These are phyloP conservation scores for Carpinus viminea DNA, from an alignment of 306 rosid genomes.

Conservation along the genomic window DNA sequence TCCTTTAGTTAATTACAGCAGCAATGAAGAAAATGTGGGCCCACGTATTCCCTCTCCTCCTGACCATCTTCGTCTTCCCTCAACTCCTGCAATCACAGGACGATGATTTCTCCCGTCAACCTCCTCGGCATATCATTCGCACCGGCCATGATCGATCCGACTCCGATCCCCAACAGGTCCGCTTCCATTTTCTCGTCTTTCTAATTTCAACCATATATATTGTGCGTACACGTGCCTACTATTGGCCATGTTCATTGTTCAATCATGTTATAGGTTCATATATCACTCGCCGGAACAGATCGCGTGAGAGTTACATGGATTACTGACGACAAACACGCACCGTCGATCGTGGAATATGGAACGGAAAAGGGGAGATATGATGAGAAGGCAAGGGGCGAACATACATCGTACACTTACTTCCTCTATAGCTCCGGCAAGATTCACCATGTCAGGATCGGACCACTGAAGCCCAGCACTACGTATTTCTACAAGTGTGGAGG, in stretches of 20 bases:
- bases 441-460: constrained; percentile 48
- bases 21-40: constrained; percentile 1
- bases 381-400: constrained; percentile 31
- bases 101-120: constrained; percentile 28
- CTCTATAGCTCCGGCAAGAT: constrained; percentile 42
- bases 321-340: constrained; percentile 40
- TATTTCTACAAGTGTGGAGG: constrained; percentile 47
- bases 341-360: constrained; percentile 43
- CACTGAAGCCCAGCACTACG: constrained; percentile 35
- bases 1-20: neutral
- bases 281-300: constrained; percentile 66
- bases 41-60: constrained; percentile 9
- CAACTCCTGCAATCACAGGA: constrained; percentile 14
- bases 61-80: constrained; percentile 16
- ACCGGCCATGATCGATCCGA: constrained; percentile 26
- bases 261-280: constrained; percentile 51
- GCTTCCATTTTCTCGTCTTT: neutral
- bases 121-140: constrained; percentile 25
- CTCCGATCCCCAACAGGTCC: constrained; percentile 32
- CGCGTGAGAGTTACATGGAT: constrained; percentile 73
- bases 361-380: constrained; percentile 27
- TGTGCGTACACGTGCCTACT: neutral
- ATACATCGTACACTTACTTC: constrained; percentile 34
- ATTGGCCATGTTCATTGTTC: neutral
- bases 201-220: too few relatives aligned